Evolutionary conservation across 2,329 filamentous ascomycete genomes (phyloP).

Genomic region (Xylaria hypoxylon): DNA sequence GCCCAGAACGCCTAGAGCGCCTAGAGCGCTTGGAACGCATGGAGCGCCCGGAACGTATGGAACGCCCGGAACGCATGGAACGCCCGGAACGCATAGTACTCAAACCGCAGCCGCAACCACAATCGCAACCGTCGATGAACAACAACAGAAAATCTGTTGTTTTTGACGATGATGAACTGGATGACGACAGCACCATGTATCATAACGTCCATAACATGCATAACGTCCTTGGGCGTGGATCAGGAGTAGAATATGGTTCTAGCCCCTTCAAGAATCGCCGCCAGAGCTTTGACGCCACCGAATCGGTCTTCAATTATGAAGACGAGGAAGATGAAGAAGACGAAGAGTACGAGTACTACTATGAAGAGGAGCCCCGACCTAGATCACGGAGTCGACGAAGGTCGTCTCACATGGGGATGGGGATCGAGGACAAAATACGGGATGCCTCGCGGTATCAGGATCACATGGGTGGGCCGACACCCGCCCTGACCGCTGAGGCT

Average conservation of each 20-base stretch:
- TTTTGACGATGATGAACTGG: constrained; percentile 46
- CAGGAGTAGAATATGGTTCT: constrained; percentile 47
- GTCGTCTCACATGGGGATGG: constrained; percentile 53
- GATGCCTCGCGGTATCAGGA: constrained; percentile 65
- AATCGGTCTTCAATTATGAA: constrained; percentile 36
- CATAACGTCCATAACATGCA: constrained; percentile 17
- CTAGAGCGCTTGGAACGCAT: constrained; percentile 1
- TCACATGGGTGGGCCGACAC: constrained; percentile 57
- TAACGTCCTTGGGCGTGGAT: constrained; percentile 41
- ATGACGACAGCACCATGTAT: constrained; percentile 41
- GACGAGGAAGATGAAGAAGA: constrained; percentile 34
- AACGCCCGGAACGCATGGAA: constrained; percentile 34
- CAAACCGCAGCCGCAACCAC: constrained; percentile 48
- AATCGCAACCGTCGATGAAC: constrained; percentile 41
- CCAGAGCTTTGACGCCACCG: constrained; percentile 41
- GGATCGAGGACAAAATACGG: constrained; percentile 59
- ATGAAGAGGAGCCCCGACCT: constrained; percentile 44
- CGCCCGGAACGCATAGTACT: constrained; percentile 44
- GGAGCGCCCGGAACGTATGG: constrained; percentile 7
- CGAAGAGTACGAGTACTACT: constrained; percentile 40
- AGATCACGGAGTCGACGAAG: constrained; percentile 50
- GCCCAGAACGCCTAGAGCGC: constrained; percentile 42
- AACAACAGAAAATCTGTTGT: constrained; percentile 47
- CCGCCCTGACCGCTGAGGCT: constrained; percentile 67
- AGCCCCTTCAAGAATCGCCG: constrained; percentile 42